phyloP scores from a whole-genome alignment of 148 eudicot species.

The Rhododendron kiyosumense region DNA sequence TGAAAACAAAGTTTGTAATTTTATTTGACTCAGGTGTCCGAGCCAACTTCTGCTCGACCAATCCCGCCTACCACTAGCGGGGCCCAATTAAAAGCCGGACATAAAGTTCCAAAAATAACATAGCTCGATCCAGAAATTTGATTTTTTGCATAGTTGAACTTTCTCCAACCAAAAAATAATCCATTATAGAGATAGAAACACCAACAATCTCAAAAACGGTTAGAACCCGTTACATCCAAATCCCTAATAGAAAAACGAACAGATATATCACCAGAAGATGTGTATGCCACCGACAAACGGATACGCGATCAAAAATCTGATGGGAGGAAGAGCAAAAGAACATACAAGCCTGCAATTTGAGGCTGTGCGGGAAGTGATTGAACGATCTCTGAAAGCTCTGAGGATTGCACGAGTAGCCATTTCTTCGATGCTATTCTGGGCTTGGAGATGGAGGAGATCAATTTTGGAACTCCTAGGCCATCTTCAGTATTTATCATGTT shows the following conservation, averaged over 20 bases:
- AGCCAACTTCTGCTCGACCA: no score
- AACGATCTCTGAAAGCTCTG: conserved; percentile 29
- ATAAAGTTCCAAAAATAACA: neutral
- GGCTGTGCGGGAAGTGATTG: conserved; percentile 18
- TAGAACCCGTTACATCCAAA: neutral
- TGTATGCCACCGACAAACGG: neutral
- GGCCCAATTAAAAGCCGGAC: no score
- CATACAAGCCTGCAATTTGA: conserved; percentile 40
- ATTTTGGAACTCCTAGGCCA: neutral
- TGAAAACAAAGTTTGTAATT: no score
- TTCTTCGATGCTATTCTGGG: neutral
- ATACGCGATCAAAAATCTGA: no score
- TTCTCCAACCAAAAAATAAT: neutral
- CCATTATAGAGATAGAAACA: neutral
- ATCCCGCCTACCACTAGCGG: no score
- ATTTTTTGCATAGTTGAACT: neutral
- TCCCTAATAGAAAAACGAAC: neutral
- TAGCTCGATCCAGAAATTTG: neutral
- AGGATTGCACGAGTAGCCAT: conserved; percentile 38
- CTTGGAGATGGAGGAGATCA: neutral
- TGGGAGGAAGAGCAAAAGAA: neutral
- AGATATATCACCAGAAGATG: neutral
- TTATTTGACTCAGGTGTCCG: no score
- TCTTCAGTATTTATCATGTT: neutral
- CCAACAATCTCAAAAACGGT: neutral